Conservation (phyloP, 2,329 filamentous ascomycete genomes). For the Chrysosphaeria jannelii region DNA sequence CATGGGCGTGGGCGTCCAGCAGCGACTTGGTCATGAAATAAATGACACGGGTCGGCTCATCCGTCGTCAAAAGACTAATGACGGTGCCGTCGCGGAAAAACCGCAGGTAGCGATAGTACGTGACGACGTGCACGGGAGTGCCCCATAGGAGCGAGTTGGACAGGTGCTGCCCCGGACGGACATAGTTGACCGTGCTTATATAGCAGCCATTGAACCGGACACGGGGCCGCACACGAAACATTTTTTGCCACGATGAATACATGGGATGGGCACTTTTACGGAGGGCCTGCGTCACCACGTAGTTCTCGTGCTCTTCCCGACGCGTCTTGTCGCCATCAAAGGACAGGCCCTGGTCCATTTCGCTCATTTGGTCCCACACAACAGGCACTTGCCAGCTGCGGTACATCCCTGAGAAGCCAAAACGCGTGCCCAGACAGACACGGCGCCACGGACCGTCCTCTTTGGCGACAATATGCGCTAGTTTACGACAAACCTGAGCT, state of each 20-base stretch:
- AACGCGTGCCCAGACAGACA: constrained; percentile 35
- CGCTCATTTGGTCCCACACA: constrained; percentile 16
- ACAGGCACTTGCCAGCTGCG: constrained; percentile 41
- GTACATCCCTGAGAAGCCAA: constrained; percentile 61
- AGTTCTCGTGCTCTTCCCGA: constrained; percentile 5
- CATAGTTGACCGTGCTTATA: constrained; percentile 90
- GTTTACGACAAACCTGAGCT: constrained; percentile 54
- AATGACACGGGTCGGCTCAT: constrained; percentile 65
- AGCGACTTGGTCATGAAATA: constrained; percentile 50
- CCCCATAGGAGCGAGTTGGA: constrained; percentile 44
- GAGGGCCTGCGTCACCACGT: constrained; percentile 10
- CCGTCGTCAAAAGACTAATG: constrained; percentile 52
- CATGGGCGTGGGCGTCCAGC: constrained; percentile 16
- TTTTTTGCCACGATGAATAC: constrained; percentile 24
- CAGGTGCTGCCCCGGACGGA: constrained; percentile 47
- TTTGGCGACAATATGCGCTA: constrained; percentile 59
- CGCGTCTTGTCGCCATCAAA: constrained; percentile 4
- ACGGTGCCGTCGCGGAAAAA: constrained; percentile 75
- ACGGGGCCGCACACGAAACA: constrained; percentile 60
- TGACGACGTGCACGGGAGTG: constrained; percentile 76
- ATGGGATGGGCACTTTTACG: constrained; percentile 13
- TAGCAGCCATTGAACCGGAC: constrained; percentile 89
- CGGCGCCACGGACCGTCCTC: constrained; percentile 72
- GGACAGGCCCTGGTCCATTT: no score
- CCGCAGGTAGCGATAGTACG: constrained; percentile 88